Evolutionary conservation across 345 rosid species (phyloP).

Genomic region (Leavenworthia alabamica): DNA sequence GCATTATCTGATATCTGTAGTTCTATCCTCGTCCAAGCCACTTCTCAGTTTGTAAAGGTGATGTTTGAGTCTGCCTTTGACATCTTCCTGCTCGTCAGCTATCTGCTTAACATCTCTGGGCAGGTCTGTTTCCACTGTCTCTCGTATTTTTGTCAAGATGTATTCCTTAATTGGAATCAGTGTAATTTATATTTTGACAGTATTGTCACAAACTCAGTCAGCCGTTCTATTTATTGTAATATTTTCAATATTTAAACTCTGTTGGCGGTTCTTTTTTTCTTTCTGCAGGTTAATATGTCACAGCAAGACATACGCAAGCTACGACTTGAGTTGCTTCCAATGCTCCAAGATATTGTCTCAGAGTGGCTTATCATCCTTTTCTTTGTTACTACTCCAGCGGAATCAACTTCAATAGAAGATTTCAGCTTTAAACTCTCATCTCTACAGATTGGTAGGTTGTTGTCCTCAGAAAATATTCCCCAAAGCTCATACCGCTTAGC

Average conservation of each 20-base stretch:
- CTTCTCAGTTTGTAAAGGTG: constrained; percentile 68
- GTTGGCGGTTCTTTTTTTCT: background rate
- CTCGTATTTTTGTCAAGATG: background rate
- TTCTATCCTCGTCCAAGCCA: constrained; percentile 61
- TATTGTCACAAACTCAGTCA: background rate
- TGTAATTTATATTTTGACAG: background rate
- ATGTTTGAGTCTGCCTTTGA: constrained; percentile 88
- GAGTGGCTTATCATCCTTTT: constrained; percentile 84
- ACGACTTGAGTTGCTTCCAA: constrained; percentile 76
- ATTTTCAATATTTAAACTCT: background rate
- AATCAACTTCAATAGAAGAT: constrained; percentile 67
- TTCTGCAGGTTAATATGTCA: constrained; percentile 59
- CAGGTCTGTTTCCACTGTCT: constrained; percentile 52
- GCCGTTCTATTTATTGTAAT: background rate
- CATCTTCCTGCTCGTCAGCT: constrained; percentile 64
- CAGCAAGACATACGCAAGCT: constrained; percentile 60
- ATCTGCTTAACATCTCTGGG: constrained; percentile 63
- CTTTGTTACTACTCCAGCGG: constrained; percentile 64
- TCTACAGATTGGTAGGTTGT: constrained; percentile 71
- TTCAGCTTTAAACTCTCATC: constrained; percentile 85
- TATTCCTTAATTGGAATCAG: background rate
- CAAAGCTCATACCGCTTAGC: background rate
- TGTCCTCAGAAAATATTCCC: constrained; percentile 5
- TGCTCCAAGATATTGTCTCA: constrained; percentile 75
- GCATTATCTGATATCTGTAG: constrained; percentile 38